Evolutionary conservation across 1,139 yeast genomes (phyloP).

Genomic region (Blastobotrys arbuscula): DNA sequence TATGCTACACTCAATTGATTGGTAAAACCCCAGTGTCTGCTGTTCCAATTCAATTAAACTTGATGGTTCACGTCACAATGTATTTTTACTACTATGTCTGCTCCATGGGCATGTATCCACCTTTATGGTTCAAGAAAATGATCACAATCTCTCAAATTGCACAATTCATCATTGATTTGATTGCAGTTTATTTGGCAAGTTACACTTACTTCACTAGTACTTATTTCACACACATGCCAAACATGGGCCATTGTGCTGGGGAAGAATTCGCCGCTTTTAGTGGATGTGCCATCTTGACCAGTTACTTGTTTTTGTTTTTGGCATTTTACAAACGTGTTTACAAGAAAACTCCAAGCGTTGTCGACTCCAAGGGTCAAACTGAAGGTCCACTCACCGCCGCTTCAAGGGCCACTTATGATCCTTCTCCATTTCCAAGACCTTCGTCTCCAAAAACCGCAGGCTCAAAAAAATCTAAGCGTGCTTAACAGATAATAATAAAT

Average conservation of each 20-base stretch:
- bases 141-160: conserved; percentile 94
- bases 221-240: conserved; percentile 56
- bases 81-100: conserved; percentile 96
- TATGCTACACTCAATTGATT: conserved; percentile 89
- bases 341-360: conserved; percentile 25
- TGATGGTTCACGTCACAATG: conserved; percentile 95
- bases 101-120: conserved; percentile 65
- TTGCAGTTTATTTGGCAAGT: conserved; percentile 87
- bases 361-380: conserved; percentile 15
- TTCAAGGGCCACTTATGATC: conserved; percentile 11
- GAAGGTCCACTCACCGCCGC: conserved; percentile 19
- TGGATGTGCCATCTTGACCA: conserved; percentile 84
- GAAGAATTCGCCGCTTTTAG: conserved; percentile 87
- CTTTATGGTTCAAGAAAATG: conserved; percentile 45
- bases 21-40: conserved; percentile 82
- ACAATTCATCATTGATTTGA: conserved; percentile 86
- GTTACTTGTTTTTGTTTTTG: conserved; percentile 85
- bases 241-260: conserved; percentile 85
- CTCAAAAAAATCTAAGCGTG: neutral
- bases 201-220: conserved; percentile 45
- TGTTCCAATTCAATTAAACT: conserved; percentile 88
- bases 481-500: neutral
- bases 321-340: conserved; percentile 89
- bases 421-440: conserved; percentile 11
- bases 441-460: neutral